Evolutionary conservation across 805 yeast species (phyloP).

Genomic region (Wickerhamiella dianesei): DNA sequence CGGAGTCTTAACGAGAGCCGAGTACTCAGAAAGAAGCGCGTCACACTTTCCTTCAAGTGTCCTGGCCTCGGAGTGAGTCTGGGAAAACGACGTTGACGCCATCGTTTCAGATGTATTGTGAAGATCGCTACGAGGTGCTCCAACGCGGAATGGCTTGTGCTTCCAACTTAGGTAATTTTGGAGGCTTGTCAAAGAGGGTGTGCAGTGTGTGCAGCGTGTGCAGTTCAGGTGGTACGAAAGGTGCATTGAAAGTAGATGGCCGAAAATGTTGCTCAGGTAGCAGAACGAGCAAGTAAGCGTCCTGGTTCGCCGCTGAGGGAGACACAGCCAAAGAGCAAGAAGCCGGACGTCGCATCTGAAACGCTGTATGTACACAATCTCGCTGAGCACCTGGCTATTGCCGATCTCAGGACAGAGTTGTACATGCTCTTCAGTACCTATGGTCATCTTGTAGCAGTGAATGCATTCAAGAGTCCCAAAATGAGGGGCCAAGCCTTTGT

Average conservation of each 20-base stretch:
- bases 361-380: constrained; percentile 30
- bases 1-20: constrained; percentile 41
- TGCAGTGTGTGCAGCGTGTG: too few species aligned
- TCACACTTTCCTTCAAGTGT: constrained; percentile 60
- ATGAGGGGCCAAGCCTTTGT: constrained; percentile 35
- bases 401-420: constrained; percentile 24
- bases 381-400: constrained; percentile 26
- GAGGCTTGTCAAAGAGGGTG: too few species aligned
- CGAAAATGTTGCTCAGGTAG: not conserved
- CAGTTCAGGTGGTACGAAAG: not conserved
- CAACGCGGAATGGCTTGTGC: not conserved
- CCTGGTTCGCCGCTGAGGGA: not conserved
- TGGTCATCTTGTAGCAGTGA: constrained; percentile 27
- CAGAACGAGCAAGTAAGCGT: not conserved
- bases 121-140: not conserved
- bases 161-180: too few species aligned
- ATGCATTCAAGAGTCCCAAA: constrained; percentile 25
- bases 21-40: constrained; percentile 36
- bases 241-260: not conserved
- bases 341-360: constrained; percentile 2
- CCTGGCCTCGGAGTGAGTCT: constrained; percentile 10
- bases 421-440: constrained; percentile 28
- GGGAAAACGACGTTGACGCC: not conserved
- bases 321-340: not conserved
- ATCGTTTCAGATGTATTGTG: not conserved